Base-by-base conservation (phyloP, 768 basidiomycete genomes). In the Asterophora parasitica region DNA sequence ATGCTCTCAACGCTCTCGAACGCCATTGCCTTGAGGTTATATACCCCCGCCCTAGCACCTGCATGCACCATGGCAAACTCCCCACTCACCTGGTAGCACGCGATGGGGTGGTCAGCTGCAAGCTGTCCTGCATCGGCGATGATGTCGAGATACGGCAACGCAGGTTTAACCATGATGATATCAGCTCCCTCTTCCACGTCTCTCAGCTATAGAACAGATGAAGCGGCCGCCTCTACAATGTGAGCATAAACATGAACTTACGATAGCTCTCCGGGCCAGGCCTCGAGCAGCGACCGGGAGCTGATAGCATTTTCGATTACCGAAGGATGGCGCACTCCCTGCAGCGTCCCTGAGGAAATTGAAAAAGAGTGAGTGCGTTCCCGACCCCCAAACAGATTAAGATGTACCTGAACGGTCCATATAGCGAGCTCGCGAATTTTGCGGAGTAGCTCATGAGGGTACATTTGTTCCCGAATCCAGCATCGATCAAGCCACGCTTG, bases 141-240 rank as follows among this genome's bases (percentile, higher is more conserved):
- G 67, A 98, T 85, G 68, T 99, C 96, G 42, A 98, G 88, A 70
- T 98, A 98, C 0, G 96, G 94, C 51, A 98, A 67, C 0, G 92
- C 79, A 15, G 96, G 96, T 63, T 99, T 99, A 63, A 99, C 92
- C 94, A 99, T 98, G 63, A 99, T 83, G 60, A 99, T 90, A 62
- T 99, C 96, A 13, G 96, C 96, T 15, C 96, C 96, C 71, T 98
- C 96, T 7, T 61, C 68, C 0, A 79, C 75, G 64, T 99, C 96
- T 31, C 96, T 88, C 75, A 82, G 73, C 94, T 97, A 59, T 32
- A 46, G 26, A 35, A 46, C 16, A n/a, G 20, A 49, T 47, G 38
- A 46, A 51, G 34, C 38, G 17, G 23, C 16, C 41, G 37, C 19
- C 32, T 7, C 7, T 7, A 6, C 31, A 15, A 44, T n/a, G 32